These are phyloP conservation scores for Akanthomyces dipterigenus DNA, from an alignment of 2,329 filamentous ascomycete genomes.

Conservation along the genomic window DNA sequence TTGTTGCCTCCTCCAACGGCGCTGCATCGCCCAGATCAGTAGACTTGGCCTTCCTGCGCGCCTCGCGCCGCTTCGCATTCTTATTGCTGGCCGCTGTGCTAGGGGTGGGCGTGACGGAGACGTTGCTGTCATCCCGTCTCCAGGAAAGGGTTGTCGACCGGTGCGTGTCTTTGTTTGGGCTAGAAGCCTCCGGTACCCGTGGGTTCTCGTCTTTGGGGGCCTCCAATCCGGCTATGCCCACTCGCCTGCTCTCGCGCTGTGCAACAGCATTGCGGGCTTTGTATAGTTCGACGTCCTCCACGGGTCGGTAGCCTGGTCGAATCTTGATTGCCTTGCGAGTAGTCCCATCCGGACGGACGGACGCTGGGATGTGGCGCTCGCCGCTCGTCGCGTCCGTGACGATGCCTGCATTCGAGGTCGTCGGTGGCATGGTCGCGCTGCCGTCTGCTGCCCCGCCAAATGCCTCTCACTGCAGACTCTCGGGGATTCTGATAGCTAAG, in stretches of 20 bases:
- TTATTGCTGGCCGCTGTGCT: constrained; percentile 55
- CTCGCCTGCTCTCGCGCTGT: constrained; percentile 66
- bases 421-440: constrained; percentile 36
- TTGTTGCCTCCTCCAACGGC: constrained; percentile 37
- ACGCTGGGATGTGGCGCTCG: constrained; percentile 83
- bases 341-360: constrained; percentile 77
- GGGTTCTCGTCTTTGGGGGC: constrained; percentile 42
- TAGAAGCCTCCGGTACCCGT: constrained; percentile 27
- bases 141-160: not conserved
- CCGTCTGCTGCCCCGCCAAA: not conserved
- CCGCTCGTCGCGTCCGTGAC: constrained; percentile 70
- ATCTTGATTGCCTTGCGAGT: constrained; percentile 94
- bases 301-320: constrained; percentile 84
- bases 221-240: constrained; percentile 65
- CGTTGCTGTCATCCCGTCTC: not conserved
- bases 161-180: not conserved
- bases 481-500: not conserved
- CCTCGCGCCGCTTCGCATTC: constrained; percentile 70
- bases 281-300: constrained; percentile 94
- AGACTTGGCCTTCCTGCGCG: constrained; percentile 48
- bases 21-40: constrained; percentile 33
- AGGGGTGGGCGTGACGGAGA: not conserved
- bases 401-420: constrained; percentile 61
- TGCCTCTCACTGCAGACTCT: not conserved
- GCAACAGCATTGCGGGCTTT: constrained; percentile 84